Evolutionary conservation across 2,329 filamentous ascomycete species (phyloP), one percentile per base, ranked within the genome.

Genomic region (Aureobasidium sp.): DNA sequence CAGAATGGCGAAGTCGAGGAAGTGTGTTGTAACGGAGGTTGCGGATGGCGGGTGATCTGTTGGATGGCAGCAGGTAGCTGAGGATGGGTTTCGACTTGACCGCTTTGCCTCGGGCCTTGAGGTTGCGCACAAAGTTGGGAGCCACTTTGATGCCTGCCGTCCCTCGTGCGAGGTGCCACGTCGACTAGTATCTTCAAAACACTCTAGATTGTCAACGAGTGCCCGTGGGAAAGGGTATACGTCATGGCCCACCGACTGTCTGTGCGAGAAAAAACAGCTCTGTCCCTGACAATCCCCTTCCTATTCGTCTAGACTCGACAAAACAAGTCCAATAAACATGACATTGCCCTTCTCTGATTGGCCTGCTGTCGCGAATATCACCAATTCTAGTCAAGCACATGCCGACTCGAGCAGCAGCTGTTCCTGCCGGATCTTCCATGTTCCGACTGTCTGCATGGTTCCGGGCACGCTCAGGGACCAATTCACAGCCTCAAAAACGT

Each of bases 21-120:
- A 96, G 74, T 5, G 84, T 89, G 68, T 91, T 85, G 81, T 90
- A 83, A 65, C 85, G 89, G 72, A 96, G 85, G 66, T 81, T 78
- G 68, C 86, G 81, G 60, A 94, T 78, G 64, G 82, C 83, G 63
- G 85, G 82, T 71, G 84, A 85, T 68, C 86, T 86, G 67, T 81
- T 77, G 67, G 91, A 85, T 24, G 48, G 40, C 15, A 62, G 54
- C 64, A 92, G 78, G 72, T 85, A 86, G 67, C 86, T 82, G 54
- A 91, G 72, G 65, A 88, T 68, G 17, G 59, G 59, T 31, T 45
- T 42, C 22, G 50, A 50, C 50, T 62, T 49, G 40, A 54, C 19
- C 27, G 48, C 39, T 53, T 19, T 53, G 48, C 59, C 40, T 19
- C 59, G 48, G 27, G 49, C 59, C 47, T 52, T 50, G 45, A 60